Percentiles rank a stretch among this genome's conserved stretches.
Evolutionary conservation across 2,329 filamentous ascomycete species (phyloP).

Genomic region (Fusarium avenaceum): DNA sequence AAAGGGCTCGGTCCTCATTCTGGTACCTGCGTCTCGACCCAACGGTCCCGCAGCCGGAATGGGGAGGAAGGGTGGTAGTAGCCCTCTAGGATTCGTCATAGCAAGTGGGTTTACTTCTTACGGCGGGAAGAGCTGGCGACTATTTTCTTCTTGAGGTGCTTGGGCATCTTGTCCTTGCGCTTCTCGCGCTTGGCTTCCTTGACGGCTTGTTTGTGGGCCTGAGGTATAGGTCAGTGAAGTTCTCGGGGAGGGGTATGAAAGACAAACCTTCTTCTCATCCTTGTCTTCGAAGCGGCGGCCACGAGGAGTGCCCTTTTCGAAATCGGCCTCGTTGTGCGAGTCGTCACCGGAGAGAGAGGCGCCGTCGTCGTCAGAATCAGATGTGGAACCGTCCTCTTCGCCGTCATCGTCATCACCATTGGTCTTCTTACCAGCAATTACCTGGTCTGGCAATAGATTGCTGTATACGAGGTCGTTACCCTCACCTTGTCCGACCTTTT

Average conservation of each 20-base stretch:
- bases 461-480: conserved; percentile 86
- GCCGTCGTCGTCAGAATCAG: conserved; percentile 63
- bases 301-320: conserved; percentile 77
- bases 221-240: not conserved
- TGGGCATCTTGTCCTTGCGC: conserved; percentile 94
- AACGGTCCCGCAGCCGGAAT: conserved; percentile 19
- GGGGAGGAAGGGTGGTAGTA: not conserved
- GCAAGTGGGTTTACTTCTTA: conserved; percentile 65
- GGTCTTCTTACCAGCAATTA: conserved; percentile 58
- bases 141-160: conserved; percentile 92
- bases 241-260: not conserved
- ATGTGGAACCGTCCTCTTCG: conserved; percentile 55
- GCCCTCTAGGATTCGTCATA: conserved; percentile 7
- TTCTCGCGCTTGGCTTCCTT: conserved; percentile 97
- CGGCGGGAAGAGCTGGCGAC: conserved; percentile 73
- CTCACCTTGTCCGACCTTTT: conserved; percentile 79
- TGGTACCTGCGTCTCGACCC: conserved; percentile 15
- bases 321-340: conserved; percentile 65
- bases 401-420: conserved; percentile 57
- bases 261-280: conserved; percentile 80
- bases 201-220: conserved; percentile 85
- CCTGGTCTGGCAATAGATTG: conserved; percentile 81
- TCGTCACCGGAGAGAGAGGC: conserved; percentile 61
- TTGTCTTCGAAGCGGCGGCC: conserved; percentile 93
- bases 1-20: conserved; percentile 1